Evolutionary conservation across 1,139 yeast species (phyloP).

Genomic region (Candida albicans): DNA sequence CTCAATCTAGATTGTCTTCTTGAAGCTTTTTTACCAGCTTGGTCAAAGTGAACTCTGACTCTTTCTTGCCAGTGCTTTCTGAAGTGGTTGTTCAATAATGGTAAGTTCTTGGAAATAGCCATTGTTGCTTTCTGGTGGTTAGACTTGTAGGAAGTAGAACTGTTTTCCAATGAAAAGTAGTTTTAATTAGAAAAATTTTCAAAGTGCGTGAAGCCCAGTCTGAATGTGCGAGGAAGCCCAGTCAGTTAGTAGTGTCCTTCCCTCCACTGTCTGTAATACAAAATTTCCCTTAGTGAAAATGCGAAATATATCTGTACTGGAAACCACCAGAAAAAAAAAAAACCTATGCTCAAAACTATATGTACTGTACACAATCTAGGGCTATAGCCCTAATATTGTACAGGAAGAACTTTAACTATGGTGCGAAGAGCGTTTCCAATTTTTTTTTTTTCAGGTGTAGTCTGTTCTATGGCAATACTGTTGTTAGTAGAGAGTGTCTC

Average conservation of each 20-base stretch:
- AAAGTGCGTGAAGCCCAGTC: slow-evolving; percentile 7
- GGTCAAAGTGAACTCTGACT: slow-evolving; percentile 99
- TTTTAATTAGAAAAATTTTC: slow-evolving; percentile 13
- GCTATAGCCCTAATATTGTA: slow-evolving; percentile 3
- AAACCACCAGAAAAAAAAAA: not conserved
- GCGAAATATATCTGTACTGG: not conserved
- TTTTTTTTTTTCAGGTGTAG: no score
- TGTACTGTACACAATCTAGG: slow-evolving; percentile 5
- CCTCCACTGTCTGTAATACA: not conserved
- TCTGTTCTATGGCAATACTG: no score
- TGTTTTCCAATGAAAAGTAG: slow-evolving; percentile 4
- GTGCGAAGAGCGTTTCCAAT: not conserved
- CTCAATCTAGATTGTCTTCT: slow-evolving; percentile 94
- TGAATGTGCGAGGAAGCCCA: not conserved
- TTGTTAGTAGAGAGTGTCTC: not conserved
- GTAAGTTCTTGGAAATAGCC: slow-evolving; percentile 98
- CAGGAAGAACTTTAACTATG: not conserved
- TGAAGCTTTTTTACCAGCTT: slow-evolving; percentile 97
- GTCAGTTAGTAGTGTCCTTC: not conserved
- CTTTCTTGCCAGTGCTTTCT: slow-evolving; percentile 99
- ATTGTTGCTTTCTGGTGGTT: slow-evolving; percentile 25
- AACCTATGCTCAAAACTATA: not conserved
- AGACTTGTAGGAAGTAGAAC: slow-evolving; percentile 4
- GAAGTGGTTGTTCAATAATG: slow-evolving; percentile 96
- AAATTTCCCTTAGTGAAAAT: not conserved